Evolutionary conservation across 148 eudicot genomes (phyloP).

Genomic region (Camellia sinensis): DNA sequence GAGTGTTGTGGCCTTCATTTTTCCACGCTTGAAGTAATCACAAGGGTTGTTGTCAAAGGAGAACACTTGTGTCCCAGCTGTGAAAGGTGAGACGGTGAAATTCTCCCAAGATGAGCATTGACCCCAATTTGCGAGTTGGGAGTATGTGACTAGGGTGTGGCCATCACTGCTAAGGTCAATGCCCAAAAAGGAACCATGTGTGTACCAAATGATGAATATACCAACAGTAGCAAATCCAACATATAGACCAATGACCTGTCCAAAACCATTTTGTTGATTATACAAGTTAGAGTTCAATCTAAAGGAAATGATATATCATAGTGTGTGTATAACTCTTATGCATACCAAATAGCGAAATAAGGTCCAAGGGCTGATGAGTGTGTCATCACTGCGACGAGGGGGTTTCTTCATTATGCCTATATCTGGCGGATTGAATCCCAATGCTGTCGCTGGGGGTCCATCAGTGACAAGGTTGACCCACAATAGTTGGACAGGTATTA

Average conservation of each 20-base stretch:
- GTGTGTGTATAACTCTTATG: background rate
- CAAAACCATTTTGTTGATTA: background rate
- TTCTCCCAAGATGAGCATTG: constrained; percentile 40
- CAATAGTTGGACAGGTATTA: constrained; percentile 85
- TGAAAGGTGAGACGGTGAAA: constrained; percentile 42
- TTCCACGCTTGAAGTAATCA: constrained; percentile 44
- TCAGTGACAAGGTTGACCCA: constrained; percentile 93
- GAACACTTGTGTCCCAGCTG: constrained; percentile 34
- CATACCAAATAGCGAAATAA: constrained; percentile 77
- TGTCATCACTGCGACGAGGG: constrained; percentile 72
- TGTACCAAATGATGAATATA: constrained; percentile 51
- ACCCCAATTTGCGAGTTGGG: constrained; percentile 51
- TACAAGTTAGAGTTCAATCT: background rate
- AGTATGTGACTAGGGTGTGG: constrained; percentile 43
- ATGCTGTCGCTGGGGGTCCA: constrained; percentile 92
- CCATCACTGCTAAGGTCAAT: constrained; percentile 48
- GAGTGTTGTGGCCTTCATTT: constrained; percentile 50
- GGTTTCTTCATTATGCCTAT: constrained; percentile 83
- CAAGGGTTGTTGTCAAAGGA: constrained; percentile 37
- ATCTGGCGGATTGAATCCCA: constrained; percentile 93
- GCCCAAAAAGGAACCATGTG: constrained; percentile 43
- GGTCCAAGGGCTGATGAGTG: constrained; percentile 75
- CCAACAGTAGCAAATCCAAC: constrained; percentile 59
- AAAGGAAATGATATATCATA: background rate
- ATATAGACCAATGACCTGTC: constrained; percentile 48